A percentile compares a stretch with the other conserved stretches of the same genome.
Conservation (phyloP, 768 basidiomycete genomes). For the Lentinus brumalis region DNA sequence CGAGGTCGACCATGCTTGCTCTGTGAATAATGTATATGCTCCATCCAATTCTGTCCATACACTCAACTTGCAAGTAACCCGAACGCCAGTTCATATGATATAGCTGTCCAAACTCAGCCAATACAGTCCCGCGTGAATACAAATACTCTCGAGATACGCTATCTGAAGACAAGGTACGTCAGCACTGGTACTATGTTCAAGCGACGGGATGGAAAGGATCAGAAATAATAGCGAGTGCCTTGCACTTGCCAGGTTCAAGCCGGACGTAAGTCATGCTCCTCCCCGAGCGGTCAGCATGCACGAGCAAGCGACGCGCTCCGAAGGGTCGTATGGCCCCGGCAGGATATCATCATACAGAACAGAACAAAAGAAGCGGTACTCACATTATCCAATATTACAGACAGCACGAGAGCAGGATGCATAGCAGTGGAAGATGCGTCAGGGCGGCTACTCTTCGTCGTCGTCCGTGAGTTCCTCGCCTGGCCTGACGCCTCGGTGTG, state of each 20-base stretch:
- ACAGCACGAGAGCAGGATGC: neutral
- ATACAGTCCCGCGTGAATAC: too few relatives aligned
- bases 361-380: neutral
- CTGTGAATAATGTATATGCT: neutral
- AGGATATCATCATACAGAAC: slow-evolving; percentile 53
- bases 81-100: too few relatives aligned
- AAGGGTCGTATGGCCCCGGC: slow-evolving; percentile 92
- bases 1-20: neutral
- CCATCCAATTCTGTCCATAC: neutral
- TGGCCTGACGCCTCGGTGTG: slow-evolving; percentile 61
- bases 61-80: neutral
- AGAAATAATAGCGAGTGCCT: slow-evolving; percentile 4
- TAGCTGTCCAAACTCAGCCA: too few relatives aligned
- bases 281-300: slow-evolving; percentile 38
- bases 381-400: slow-evolving; percentile 1
- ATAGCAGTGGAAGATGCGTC: neutral
- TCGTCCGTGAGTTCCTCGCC: slow-evolving; percentile 90
- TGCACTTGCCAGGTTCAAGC: slow-evolving; percentile 33
- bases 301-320: slow-evolving; percentile 30
- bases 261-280: slow-evolving; percentile 65
- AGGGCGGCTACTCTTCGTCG: slow-evolving; percentile 43
- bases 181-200: neutral
- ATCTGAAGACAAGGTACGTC: too few relatives aligned
- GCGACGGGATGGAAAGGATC: neutral
- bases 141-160: too few relatives aligned